Percentiles rank a stretch among this genome's conserved stretches.
These are phyloP conservation scores for Talaromyces adpressus DNA, from an alignment of 495 filamentous ascomycete species.

Conservation along the genomic window DNA sequence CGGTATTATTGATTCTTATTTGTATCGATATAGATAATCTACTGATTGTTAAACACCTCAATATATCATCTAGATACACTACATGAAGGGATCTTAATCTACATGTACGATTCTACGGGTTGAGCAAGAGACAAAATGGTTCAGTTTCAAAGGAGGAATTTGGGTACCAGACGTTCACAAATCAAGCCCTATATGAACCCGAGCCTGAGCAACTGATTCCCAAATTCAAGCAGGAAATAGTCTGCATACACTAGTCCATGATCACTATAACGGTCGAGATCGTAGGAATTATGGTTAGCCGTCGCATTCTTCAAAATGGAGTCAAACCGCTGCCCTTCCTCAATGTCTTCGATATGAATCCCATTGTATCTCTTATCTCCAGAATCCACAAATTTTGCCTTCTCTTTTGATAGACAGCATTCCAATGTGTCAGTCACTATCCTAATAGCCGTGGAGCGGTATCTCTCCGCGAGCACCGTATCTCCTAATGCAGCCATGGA, in stretches of 20 bases:
- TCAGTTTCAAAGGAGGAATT: no score
- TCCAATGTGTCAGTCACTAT: slow-evolving; percentile 13
- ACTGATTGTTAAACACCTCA: no score
- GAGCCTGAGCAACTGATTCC: slow-evolving; percentile 21
- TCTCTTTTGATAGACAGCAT: slow-evolving; percentile 9
- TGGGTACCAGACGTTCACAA: no score
- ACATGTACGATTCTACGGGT: no score
- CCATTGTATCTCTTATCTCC: no score
- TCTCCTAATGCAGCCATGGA: slow-evolving; percentile 15
- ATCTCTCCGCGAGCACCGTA: slow-evolving; percentile 13
- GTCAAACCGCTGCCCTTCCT: slow-evolving; percentile 10
- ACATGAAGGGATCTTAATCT: no score
- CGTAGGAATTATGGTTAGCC: slow-evolving; percentile 26
- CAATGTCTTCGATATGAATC: background rate
- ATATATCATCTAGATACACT: no score
- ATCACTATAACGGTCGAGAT: slow-evolving; percentile 19
- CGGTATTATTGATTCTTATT: no score
- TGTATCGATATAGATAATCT: no score
- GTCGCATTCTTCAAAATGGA: slow-evolving; percentile 27
- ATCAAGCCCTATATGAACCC: background rate
- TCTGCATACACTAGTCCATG: slow-evolving; percentile 39
- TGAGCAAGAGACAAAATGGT: no score
- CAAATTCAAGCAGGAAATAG: slow-evolving; percentile 37
- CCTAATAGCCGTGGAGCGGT: slow-evolving; percentile 20
- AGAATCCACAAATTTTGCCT: background rate